Evolutionary conservation across 2,329 filamentous ascomycete genomes (phyloP), one percentile per base, ranked within the genome.

Genomic region (Colletotrichum euphorbiae): DNA sequence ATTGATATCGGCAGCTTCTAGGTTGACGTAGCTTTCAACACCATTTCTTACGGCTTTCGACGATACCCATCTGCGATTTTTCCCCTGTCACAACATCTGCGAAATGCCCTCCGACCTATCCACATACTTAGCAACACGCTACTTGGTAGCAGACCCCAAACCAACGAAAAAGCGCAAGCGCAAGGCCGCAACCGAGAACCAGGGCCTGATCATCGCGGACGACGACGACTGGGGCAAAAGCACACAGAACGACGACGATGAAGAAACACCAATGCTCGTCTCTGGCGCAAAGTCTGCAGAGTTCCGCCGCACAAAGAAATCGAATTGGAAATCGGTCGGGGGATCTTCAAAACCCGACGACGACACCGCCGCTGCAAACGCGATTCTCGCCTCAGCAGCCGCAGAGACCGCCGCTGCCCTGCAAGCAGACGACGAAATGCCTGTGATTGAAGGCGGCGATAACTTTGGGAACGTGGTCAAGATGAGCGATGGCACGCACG

Each of bases 71-170:
- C 21, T 40, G 52, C 52, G 15, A 24, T n/a, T 21, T 54, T 31
- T 13, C 11, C 28, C 13, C 24, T 28, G 9, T 17, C 40, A 7
- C 21, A 17, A 4, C 0, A 6, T 15, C 13, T 12, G 36, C 48
- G 15, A 72, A 24, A 89, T 88, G 86, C 80, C 86, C 48, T 82
- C 83, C 69, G 85, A 89, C 72, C 86, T 98, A 72, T 90, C 93
- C 67, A 89, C 90, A 75, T 99, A 98, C 76, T 88, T 99, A 40
- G 94, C 95, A 42, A 91, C 93, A 71, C 96, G 94, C 79, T 99
- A 99, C 78, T 90, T 99, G 56, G 82, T 85, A 62, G 82, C 86
- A 45, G 85, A 89, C 69, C 79, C 83, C 6, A 88, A 87, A 70
- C 84, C 86, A 17, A 45, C 56, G 50, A 90, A 90, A 75, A 91